Evolutionary conservation across 2,329 filamentous ascomycete genomes (phyloP).

Genomic region (Ceratocystis variospora): DNA sequence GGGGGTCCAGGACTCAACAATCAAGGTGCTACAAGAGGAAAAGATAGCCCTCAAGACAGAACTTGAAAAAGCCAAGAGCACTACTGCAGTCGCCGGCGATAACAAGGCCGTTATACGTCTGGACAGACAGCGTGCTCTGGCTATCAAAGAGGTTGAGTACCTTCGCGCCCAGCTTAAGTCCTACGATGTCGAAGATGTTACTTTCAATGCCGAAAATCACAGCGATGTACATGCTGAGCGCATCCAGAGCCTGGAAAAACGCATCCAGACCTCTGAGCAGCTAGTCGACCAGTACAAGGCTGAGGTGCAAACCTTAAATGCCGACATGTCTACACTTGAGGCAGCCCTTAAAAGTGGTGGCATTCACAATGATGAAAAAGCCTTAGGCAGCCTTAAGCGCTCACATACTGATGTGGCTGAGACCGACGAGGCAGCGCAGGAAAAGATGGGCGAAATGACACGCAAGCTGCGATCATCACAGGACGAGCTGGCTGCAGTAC

Average conservation of each 20-base stretch:
- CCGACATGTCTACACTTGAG: constrained; percentile 58
- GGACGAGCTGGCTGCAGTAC: constrained; percentile 55
- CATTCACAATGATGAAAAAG: constrained; percentile 30
- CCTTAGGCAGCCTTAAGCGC: constrained; percentile 38
- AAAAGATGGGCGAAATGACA: constrained; percentile 68
- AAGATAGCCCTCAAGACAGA: constrained; percentile 51
- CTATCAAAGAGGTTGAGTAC: constrained; percentile 86
- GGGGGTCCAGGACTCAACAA: constrained; percentile 59
- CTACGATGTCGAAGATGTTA: constrained; percentile 75
- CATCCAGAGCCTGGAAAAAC: constrained; percentile 37
- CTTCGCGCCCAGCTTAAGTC: constrained; percentile 82
- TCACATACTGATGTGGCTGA: constrained; percentile 46
- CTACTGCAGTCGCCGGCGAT: constrained; percentile 33
- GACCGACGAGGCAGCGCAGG: constrained; percentile 39
- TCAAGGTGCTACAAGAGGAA: constrained; percentile 58
- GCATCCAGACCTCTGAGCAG: constrained; percentile 63
- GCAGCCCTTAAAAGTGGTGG: constrained; percentile 24
- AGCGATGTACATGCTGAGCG: constrained; percentile 11
- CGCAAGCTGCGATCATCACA: constrained; percentile 80
- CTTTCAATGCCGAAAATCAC: constrained; percentile 55
- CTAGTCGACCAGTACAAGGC: constrained; percentile 74
- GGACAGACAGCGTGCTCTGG: constrained; percentile 72
- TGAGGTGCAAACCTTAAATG: constrained; percentile 62
- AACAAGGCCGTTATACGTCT: constrained; percentile 62
- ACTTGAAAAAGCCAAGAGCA: constrained; percentile 52